These are phyloP conservation scores for Tolypocladium pustulatum DNA, from an alignment of 2,329 filamentous ascomycete genomes.

Conservation along the genomic window DNA sequence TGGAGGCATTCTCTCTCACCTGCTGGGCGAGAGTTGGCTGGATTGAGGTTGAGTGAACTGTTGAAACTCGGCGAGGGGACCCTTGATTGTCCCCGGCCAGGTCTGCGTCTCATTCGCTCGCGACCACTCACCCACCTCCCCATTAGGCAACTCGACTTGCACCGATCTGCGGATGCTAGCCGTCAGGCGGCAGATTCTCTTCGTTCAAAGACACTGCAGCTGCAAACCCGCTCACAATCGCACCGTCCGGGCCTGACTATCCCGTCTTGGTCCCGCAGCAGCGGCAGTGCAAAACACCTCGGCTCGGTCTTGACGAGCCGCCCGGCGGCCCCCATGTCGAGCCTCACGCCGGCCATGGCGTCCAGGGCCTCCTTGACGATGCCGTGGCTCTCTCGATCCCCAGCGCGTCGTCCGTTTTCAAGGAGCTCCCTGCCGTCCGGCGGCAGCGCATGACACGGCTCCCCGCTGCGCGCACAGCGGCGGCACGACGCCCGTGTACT, in stretches of 20 bases:
- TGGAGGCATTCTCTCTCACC: constrained; percentile 2
- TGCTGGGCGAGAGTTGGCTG: background rate
- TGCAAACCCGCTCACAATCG: background rate
- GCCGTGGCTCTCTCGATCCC: background rate
- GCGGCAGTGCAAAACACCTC: background rate
- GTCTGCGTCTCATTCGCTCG: background rate
- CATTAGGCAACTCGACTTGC: background rate
- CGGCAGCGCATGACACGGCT: background rate
- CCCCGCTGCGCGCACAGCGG: background rate
- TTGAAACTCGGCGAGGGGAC: too few relatives aligned
- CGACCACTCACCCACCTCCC: background rate
- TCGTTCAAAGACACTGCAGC: background rate
- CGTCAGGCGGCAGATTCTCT: background rate
- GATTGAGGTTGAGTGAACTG: background rate
- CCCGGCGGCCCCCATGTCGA: background rate
- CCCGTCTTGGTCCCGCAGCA: background rate
- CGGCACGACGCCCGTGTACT: background rate
- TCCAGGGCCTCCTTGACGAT: background rate
- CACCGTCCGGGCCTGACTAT: background rate
- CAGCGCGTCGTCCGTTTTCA: too few relatives aligned
- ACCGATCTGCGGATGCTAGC: background rate
- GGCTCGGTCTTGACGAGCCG: background rate
- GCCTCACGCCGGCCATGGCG: background rate
- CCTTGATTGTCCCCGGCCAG: background rate
- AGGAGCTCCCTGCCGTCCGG: too few relatives aligned